Base-by-base conservation (phyloP, 768 basidiomycete species). In the Hydnomerulius pinastri region DNA sequence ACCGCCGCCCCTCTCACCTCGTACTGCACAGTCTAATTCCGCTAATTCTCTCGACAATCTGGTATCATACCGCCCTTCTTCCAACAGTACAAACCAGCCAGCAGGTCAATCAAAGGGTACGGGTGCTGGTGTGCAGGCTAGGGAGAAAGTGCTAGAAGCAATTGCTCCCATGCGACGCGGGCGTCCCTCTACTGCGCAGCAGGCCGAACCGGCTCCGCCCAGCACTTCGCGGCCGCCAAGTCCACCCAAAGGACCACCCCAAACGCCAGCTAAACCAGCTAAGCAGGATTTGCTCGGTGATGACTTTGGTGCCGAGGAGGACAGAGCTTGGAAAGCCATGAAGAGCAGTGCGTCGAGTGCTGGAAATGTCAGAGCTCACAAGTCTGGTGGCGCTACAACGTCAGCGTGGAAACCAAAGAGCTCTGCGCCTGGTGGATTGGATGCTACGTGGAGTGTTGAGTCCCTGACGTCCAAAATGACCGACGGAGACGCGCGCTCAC, bases 161-260 rank as follows among this genome's bases (percentile, higher is more conserved):
- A 86, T 90, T 48, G 84, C 85, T 27, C 87, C 90, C 0, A 84
- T 88, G 83, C 80, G 87, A 32, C 74, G 87, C 28, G 89, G 87
- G 15, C 76, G 87, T 20, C 86, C 87, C 2, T 64, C 69, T 56
- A 53, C 54, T 42, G 62, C 70, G 29, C 66, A 69, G 51, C 70
- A 72, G 20, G 62, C 75, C 8, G 65, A 61, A 4, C 33, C 71
- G 4, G 70, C 64, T 53, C 71, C 71, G 3, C 65, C 72, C 45
- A 72, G 73, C 27, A 17, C 29, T 23, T 59, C 68, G 28, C 68
- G 59, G 25, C 56, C 58, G 20, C 55, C 58, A 24, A 60, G 63
- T 49, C 61, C 65, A 4, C 41, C 37, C 25, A 65, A 57, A 46
- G 27, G 28, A 20, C 25, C 51, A 24, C 41, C 30, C 23, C 56